Base-by-base conservation (phyloP, 495 filamentous ascomycete species). In the Penicillium egyptiacum region DNA sequence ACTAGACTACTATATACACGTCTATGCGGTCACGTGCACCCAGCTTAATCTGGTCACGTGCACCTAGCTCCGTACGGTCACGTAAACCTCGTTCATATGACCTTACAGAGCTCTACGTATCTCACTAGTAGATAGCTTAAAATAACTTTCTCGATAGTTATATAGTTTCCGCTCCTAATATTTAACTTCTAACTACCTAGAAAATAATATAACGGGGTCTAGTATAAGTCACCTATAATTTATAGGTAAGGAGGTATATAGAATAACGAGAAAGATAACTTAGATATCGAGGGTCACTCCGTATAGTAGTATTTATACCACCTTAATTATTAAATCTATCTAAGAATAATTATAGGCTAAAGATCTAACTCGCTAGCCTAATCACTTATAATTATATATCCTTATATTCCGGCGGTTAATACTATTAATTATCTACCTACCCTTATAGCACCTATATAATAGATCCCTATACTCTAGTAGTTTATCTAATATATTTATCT, bases 111-210 rank as follows among this genome's bases (percentile, higher is more conserved):
- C n/a, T n/a, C n/a, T n/a, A n/a, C n/a, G n/a, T n/a, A n/a, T n/a
- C n/a, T n/a, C n/a, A n/a, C 23, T 23, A 4, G 23, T 4, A 23
- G 23, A 23, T 23, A 23, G 23, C 20, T 44, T 20, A n/a, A 44
- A 44, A 25, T 44, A 20, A 44, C 42, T 5, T 44, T 44, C 42
- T 44, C 19, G 42, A 44, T 44, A 44, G 42, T 47, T 25, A 10
- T 47, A 47, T 47, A 47, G 30, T 30, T 28, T 47, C n/a, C 44
- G 44, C 44, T 47, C 44, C 44, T 12, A 47, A 47, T 47, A 7
- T 47, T 47, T 25, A 47, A 47, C 44, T 47, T 47, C 44, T 17
- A 6, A 47, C 44, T 47, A 12, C 14, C 44, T 47, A 12, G 44
- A 47, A 47, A 11, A 22, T 44, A 20, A 44, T 8, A 44, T 44